These are phyloP conservation scores for Syncephalis fuscata DNA, from an alignment of 371 early-diverging fungal species.

Conservation along the genomic window DNA sequence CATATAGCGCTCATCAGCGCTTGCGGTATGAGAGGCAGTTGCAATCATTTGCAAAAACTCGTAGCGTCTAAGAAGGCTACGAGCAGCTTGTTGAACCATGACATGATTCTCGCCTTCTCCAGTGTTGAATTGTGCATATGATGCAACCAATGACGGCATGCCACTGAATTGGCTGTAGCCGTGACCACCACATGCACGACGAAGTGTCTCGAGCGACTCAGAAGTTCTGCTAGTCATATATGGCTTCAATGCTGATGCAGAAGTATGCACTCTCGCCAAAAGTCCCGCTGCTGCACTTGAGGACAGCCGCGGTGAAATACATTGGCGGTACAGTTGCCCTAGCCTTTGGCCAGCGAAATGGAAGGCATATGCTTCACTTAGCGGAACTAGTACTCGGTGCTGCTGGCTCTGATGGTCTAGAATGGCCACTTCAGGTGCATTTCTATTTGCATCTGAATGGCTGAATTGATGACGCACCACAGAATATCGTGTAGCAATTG, in stretches of 20 bases:
- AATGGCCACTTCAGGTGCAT: conserved; percentile 42
- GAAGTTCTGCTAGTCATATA: conserved; percentile 35
- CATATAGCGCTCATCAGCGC: background rate
- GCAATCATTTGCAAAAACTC: background rate
- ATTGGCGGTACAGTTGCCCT: conserved; percentile 22
- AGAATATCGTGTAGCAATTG: conserved; percentile 64
- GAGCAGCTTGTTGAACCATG: conserved; percentile 62
- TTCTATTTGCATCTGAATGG: conserved; percentile 25
- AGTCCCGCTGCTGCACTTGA: conserved; percentile 38
- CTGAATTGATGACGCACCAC: conserved; percentile 63
- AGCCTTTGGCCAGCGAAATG: conserved; percentile 47
- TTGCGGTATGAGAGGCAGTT: background rate
- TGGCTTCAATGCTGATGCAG: conserved; percentile 67
- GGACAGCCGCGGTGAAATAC: too few species aligned
- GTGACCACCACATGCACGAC: conserved; percentile 77
- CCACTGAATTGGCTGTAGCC: conserved; percentile 69
- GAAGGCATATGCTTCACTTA: conserved; percentile 66
- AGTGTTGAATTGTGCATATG: conserved; percentile 50
- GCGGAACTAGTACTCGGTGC: conserved; percentile 54
- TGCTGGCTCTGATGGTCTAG: conserved; percentile 68
- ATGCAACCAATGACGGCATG: conserved; percentile 46
- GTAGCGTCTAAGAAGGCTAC: conserved; percentile 23
- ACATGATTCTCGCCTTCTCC: conserved; percentile 80
- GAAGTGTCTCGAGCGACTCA: conserved; percentile 56
- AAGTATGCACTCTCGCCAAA: conserved; percentile 65